These are phyloP conservation scores for Sugiyamaella grinbergsii DNA, from an alignment of 1,139 yeast species.

Conservation along the genomic window DNA sequence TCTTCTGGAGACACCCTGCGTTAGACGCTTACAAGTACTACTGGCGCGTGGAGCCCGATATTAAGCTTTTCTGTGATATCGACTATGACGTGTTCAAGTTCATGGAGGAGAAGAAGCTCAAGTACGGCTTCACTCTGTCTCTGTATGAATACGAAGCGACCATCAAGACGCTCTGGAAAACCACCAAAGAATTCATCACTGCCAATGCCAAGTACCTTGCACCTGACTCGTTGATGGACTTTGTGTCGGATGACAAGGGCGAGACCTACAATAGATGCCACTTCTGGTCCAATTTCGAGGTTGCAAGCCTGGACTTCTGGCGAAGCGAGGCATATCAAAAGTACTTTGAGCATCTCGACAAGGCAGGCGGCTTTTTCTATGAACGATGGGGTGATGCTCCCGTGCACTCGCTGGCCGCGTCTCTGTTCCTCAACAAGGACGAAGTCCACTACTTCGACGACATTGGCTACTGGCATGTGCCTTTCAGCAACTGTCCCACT, in stretches of 20 bases:
- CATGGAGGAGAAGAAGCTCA: conserved; percentile 75
- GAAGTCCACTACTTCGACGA: conserved; percentile 79
- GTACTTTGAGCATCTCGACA: conserved; percentile 72
- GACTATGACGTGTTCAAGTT: conserved; percentile 82
- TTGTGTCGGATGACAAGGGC: conserved; percentile 68
- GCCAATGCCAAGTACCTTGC: conserved; percentile 60
- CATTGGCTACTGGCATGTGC: conserved; percentile 81
- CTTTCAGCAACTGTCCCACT: conserved; percentile 78
- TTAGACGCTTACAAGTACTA: conserved; percentile 78
- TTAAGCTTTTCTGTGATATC: conserved; percentile 76
- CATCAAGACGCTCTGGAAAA: conserved; percentile 79
- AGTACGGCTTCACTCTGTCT: conserved; percentile 79
- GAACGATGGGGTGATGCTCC: conserved; percentile 99
- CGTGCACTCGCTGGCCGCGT: conserved; percentile 77
- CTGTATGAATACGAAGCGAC: conserved; percentile 82
- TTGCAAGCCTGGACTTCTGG: conserved; percentile 78
- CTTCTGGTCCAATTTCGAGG: conserved; percentile 92
- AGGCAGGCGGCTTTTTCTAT: conserved; percentile 84
- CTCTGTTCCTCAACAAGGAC: conserved; percentile 63
- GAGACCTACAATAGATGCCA: conserved; percentile 77
- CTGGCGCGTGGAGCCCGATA: conserved; percentile 97
- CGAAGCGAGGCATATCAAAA: conserved; percentile 63
- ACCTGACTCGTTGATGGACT: conserved; percentile 65
- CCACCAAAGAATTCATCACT: conserved; percentile 66
- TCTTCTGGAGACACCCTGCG: conserved; percentile 79